Evolutionary conservation across 495 filamentous ascomycete species (phyloP).

Genomic region (Penicillium pancosmium): DNA sequence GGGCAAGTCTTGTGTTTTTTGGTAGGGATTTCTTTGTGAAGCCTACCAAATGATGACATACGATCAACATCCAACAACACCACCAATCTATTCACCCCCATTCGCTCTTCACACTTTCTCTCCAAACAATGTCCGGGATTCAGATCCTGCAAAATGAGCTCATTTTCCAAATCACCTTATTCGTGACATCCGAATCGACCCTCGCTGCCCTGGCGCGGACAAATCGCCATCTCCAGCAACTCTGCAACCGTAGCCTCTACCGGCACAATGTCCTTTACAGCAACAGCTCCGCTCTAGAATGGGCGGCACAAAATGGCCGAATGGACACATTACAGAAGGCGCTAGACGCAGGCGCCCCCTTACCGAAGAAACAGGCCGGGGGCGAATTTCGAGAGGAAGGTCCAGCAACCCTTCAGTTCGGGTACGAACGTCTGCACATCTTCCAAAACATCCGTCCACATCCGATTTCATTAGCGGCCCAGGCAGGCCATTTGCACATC

Average conservation of each 20-base stretch:
- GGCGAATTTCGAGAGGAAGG: neutral
- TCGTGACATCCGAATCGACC: neutral
- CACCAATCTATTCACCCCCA: too few relatives aligned
- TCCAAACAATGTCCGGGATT: neutral
- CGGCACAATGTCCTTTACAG: neutral
- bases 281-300: neutral
- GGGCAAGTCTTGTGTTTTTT: neutral
- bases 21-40: neutral
- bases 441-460: neutral
- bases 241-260: neutral
- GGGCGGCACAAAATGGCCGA: neutral
- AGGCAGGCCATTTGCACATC: neutral
- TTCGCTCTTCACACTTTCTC: neutral
- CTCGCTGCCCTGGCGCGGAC: neutral
- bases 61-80: neutral
- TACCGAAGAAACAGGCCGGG: neutral
- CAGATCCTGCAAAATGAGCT: neutral
- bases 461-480: neutral
- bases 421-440: neutral
- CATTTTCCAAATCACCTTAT: neutral
- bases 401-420: neutral
- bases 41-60: neutral
- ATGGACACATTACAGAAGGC: neutral
- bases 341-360: neutral
- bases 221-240: neutral